Conservation (phyloP, 1,139 yeast genomes). For the Yamadazyma membranifaciens region DNA sequence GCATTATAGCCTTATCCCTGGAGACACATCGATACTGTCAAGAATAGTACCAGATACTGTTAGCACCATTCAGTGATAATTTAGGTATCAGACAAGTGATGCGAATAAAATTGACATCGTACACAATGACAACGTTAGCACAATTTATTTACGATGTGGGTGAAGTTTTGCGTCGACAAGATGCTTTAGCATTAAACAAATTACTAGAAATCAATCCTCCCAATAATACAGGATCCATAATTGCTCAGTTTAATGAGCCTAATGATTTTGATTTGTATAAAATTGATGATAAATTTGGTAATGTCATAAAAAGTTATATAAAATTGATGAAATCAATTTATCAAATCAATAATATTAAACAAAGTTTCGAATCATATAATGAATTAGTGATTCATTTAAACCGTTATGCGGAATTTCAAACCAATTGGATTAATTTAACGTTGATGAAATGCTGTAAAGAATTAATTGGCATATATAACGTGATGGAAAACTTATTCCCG, state of each 20-base stretch:
- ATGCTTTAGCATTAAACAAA: constrained; percentile 21
- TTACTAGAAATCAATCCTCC: constrained; percentile 38
- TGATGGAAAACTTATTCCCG: constrained; percentile 32
- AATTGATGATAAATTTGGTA: constrained; percentile 36
- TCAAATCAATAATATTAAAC: constrained; percentile 33
- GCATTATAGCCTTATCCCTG: no score
- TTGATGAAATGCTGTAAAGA: constrained; percentile 56
- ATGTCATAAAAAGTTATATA: constrained; percentile 34
- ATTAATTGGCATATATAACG: constrained; percentile 47
- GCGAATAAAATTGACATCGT: neutral
- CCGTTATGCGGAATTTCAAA: constrained; percentile 60
- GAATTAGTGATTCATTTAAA: constrained; percentile 49
- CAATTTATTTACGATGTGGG: neutral
- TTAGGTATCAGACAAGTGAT: neutral
- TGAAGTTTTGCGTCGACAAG: constrained; percentile 6
- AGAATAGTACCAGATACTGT: no score
- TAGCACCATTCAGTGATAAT: no score
- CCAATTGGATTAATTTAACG: constrained; percentile 67
- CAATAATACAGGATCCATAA: constrained; percentile 22
- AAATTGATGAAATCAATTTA: constrained; percentile 39
- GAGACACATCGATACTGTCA: no score
- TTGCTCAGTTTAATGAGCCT: constrained; percentile 34
- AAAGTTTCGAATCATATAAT: constrained; percentile 38
- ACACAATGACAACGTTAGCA: neutral
- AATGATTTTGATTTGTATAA: constrained; percentile 40